A percentile compares a stretch with the other conserved stretches of the same genome.
Conservation (phyloP, 2,329 filamentous ascomycete species). For the Rachicladosporium sp. region DNA sequence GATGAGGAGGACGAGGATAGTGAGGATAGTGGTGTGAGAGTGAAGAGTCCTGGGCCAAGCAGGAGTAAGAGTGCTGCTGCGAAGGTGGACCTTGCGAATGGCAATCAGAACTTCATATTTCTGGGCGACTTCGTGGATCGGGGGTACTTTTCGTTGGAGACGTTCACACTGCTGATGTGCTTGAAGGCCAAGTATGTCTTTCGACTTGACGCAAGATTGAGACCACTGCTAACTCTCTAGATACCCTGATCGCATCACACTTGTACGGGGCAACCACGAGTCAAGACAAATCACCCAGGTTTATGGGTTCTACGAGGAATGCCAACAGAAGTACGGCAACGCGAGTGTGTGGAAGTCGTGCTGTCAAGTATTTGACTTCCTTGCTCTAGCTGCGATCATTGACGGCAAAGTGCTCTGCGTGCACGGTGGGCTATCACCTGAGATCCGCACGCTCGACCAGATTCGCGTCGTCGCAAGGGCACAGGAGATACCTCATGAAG, state of each 20-base stretch:
- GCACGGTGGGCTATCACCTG: slow-evolving; percentile 58
- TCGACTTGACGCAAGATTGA: not conserved
- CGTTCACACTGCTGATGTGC: slow-evolving; percentile 60
- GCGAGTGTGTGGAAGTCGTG: slow-evolving; percentile 70
- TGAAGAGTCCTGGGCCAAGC: slow-evolving; percentile 23
- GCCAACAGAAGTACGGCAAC: slow-evolving; percentile 64
- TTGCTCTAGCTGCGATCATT: slow-evolving; percentile 60
- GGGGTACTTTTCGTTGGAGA: slow-evolving; percentile 63
- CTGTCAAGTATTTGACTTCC: slow-evolving; percentile 67
- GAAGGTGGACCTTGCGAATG: slow-evolving; percentile 33
- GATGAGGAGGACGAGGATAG: slow-evolving; percentile 39
- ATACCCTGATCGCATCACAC: slow-evolving; percentile 59
- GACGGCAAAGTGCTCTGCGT: slow-evolving; percentile 64
- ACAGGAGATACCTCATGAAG: slow-evolving; percentile 66
- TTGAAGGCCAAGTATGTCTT: slow-evolving; percentile 52
- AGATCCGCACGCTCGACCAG: slow-evolving; percentile 63
- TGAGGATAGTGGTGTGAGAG: slow-evolving; percentile 30
- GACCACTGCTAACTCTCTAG: slow-evolving; percentile 25
- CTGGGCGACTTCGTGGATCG: slow-evolving; percentile 63
- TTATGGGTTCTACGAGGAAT: slow-evolving; percentile 70
- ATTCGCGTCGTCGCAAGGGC: slow-evolving; percentile 62
- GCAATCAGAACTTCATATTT: slow-evolving; percentile 60
- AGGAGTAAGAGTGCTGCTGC: slow-evolving; percentile 27
- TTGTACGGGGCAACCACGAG: slow-evolving; percentile 65
- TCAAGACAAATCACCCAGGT: slow-evolving; percentile 68